Conservation (phyloP, 208 protist genomes). For the Entamoeba moshkovskii region DNA sequence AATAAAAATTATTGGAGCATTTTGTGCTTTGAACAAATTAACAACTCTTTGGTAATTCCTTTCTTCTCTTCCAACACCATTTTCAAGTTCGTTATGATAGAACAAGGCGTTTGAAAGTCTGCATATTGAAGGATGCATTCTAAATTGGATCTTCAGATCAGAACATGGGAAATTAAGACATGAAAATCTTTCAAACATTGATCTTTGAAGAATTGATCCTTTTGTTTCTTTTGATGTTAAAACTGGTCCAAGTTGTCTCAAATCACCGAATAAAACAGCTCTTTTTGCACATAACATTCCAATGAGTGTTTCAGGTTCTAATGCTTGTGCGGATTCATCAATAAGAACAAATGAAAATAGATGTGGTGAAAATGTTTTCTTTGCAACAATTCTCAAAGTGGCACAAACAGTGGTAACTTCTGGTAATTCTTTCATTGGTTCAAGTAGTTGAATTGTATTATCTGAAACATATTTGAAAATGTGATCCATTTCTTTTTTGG, state of each 20-base stretch:
- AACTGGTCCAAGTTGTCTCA: constrained; percentile 80
- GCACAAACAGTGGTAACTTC: no score
- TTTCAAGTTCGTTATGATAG: constrained; percentile 82
- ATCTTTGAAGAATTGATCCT: constrained; percentile 62
- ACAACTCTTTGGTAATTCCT: constrained; percentile 11
- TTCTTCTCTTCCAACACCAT: constrained; percentile 66
- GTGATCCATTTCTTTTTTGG: no score
- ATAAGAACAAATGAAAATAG: constrained; percentile 76
- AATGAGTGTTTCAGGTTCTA: constrained; percentile 84
- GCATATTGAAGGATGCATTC: constrained; percentile 82
- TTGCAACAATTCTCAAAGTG: no score
- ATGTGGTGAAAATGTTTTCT: constrained; percentile 41
- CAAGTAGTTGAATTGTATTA: no score
- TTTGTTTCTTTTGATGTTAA: constrained; percentile 73
- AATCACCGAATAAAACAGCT: constrained; percentile 69
- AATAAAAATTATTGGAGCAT: constrained; percentile 78
- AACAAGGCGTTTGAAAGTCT: constrained; percentile 80
- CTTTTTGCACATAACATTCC: constrained; percentile 71
- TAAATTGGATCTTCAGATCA: constrained; percentile 78
- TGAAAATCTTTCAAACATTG: constrained; percentile 77
- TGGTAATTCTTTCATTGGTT: no score
- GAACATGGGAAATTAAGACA: constrained; percentile 62
- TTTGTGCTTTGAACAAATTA: constrained; percentile 68
- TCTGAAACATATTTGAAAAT: no score
- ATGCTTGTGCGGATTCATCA: constrained; percentile 79